Conservation (phyloP, 2,329 filamentous ascomycete genomes). For the Talaromyces sp. region DNA sequence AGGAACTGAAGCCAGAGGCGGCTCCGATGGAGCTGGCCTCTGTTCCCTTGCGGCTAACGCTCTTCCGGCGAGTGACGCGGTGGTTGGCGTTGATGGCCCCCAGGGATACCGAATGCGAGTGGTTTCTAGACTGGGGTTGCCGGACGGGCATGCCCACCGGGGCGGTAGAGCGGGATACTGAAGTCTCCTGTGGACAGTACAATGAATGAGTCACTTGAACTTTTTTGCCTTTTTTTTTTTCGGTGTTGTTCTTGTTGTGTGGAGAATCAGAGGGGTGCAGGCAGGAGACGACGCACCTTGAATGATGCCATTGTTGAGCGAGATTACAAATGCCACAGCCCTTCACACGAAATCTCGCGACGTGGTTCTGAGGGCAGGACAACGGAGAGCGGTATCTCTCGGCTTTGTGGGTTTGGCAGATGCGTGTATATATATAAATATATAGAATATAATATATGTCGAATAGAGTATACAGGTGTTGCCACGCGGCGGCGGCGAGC, state of each 20-base stretch:
- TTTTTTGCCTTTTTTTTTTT: not conserved
- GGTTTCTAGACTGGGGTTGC: slow-evolving; percentile 62
- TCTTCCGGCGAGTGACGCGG: slow-evolving; percentile 88
- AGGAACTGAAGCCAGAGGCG: slow-evolving; percentile 31
- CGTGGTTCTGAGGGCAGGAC: slow-evolving; percentile 8
- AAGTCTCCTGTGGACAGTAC: slow-evolving; percentile 25
- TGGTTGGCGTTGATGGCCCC: slow-evolving; percentile 73
- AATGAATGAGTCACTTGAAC: not conserved
- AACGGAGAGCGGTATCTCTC: not conserved
- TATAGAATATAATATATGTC: not conserved
- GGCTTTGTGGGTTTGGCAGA: slow-evolving; percentile 14
- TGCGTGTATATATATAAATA: slow-evolving; percentile 11
- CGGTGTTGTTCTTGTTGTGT: not conserved
- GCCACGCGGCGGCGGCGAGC: not conserved
- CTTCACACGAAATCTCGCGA: slow-evolving; percentile 1
- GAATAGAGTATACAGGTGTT: not conserved
- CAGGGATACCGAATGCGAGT: slow-evolving; percentile 75
- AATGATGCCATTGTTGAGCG: slow-evolving; percentile 33
- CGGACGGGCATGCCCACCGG: slow-evolving; percentile 58
- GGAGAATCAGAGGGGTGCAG: not conserved
- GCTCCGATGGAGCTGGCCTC: slow-evolving; percentile 57
- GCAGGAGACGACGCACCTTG: slow-evolving; percentile 24
- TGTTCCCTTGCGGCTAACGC: slow-evolving; percentile 62
- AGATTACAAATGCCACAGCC: slow-evolving; percentile 21
- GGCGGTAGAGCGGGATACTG: slow-evolving; percentile 62